Conservation (phyloP, 768 basidiomycete species). For the Boletellus emodensis region DNA sequence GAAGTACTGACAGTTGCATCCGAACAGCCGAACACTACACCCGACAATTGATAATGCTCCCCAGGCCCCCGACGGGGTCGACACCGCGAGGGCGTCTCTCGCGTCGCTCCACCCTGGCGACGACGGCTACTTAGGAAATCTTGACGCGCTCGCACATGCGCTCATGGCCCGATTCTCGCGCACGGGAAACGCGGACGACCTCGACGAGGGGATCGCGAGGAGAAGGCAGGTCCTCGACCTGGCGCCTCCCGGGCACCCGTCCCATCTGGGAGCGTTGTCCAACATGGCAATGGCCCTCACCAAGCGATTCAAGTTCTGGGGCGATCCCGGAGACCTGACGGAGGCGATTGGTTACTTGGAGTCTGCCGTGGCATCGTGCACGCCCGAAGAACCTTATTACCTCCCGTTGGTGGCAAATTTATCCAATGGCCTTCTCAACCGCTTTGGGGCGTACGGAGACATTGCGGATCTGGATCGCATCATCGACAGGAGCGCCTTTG, state of each 20-base stretch:
- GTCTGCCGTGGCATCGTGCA: constrained; percentile 7
- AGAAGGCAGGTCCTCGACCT: constrained; percentile 17
- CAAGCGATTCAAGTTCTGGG: constrained; percentile 20
- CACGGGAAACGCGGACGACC: constrained; percentile 19
- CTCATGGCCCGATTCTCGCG: constrained; percentile 22
- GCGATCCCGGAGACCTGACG: constrained; percentile 18
- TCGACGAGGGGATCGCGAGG: constrained; percentile 23
- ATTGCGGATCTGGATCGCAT: constrained; percentile 16
- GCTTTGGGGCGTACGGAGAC: constrained; percentile 18
- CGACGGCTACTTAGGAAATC: constrained; percentile 4
- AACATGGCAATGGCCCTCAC: constrained; percentile 17
- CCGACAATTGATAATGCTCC: neutral
- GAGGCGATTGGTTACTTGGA: constrained; percentile 18
- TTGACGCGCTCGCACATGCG: constrained; percentile 6
- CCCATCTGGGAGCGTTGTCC: constrained; percentile 11
- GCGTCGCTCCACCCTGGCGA: constrained; percentile 6
- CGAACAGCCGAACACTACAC: neutral
- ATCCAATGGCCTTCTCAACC: constrained; percentile 15
- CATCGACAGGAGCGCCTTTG: constrained; percentile 9
- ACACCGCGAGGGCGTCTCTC: constrained; percentile 9
- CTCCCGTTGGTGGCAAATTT: constrained; percentile 17
- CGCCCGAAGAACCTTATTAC: constrained; percentile 13
- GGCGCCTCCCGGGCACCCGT: constrained; percentile 18
- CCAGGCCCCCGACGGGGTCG: constrained; percentile 10
- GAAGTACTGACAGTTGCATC: neutral